Evolutionary conservation across 2,329 filamentous ascomycete species (phyloP).

Genomic region (Drechslera avenae): DNA sequence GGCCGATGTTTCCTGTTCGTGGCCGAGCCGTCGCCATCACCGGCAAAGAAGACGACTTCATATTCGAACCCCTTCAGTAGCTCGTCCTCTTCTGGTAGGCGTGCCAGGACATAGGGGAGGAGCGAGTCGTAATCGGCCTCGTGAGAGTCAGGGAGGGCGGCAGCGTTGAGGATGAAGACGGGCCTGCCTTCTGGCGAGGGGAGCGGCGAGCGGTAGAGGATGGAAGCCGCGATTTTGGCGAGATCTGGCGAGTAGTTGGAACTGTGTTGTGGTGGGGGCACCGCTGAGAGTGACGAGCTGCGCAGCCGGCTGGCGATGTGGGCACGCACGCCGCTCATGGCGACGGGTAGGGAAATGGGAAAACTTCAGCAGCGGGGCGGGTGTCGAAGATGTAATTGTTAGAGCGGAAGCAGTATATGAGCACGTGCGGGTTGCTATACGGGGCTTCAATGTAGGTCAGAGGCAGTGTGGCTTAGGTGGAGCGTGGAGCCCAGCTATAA

Average conservation of each 20-base stretch:
- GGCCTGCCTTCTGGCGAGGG: slow-evolving; percentile 57
- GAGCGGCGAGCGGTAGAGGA: slow-evolving; percentile 60
- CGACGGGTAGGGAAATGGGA: slow-evolving; percentile 11
- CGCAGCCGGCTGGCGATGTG: slow-evolving; percentile 47
- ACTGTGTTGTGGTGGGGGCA: slow-evolving; percentile 53
- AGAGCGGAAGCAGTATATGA: slow-evolving; percentile 7
- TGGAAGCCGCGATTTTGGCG: slow-evolving; percentile 57
- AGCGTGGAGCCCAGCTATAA: slow-evolving; percentile 17
- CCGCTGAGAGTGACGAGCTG: slow-evolving; percentile 54
- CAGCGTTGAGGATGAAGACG: slow-evolving; percentile 61
- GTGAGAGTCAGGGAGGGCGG: slow-evolving; percentile 60
- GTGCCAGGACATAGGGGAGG: slow-evolving; percentile 60
- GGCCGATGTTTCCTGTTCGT: slow-evolving; percentile 56
- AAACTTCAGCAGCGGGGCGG: slow-evolving; percentile 1
- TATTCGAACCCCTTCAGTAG: slow-evolving; percentile 60
- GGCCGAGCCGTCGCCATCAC: slow-evolving; percentile 54
- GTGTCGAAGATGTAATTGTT: background rate
- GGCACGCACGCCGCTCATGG: slow-evolving; percentile 47
- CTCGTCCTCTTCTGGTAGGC: slow-evolving; percentile 61
- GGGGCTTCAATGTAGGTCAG: slow-evolving; percentile 5
- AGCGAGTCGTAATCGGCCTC: slow-evolving; percentile 61
- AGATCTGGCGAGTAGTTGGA: slow-evolving; percentile 56
- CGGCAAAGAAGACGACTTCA: slow-evolving; percentile 63
- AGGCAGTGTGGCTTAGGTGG: slow-evolving; percentile 14
- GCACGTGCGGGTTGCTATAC: slow-evolving; percentile 18